phyloP scores from a whole-genome alignment of 371 early-diverging fungal genomes.

The Apophysomyces ossiformis region DNA sequence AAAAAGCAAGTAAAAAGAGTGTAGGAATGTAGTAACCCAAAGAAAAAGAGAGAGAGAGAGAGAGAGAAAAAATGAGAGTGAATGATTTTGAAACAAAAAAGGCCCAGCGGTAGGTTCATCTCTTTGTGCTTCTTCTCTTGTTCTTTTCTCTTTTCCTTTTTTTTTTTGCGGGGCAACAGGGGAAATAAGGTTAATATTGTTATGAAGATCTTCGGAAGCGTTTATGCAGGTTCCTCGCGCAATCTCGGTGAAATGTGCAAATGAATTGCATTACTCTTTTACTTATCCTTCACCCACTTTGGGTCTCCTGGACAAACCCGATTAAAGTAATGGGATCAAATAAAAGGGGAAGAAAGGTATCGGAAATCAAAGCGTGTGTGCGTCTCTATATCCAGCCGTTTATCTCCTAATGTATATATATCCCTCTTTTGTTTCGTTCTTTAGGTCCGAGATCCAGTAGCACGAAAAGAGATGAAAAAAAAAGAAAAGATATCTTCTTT shows the following conservation, averaged over 20 bases:
- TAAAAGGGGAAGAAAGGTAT: neutral
- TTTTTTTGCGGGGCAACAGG: neutral
- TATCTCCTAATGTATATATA: neutral
- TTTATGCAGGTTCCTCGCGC: conserved; percentile 1
- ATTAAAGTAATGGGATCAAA: conserved; percentile 7
- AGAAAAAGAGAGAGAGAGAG: conserved; percentile 5
- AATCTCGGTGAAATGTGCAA: conserved; percentile 1
- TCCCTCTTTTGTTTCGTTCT: neutral
- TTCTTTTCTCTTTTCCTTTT: too few species aligned
- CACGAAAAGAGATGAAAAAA: neutral
- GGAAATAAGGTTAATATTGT: neutral
- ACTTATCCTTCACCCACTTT: neutral
- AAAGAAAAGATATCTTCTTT: neutral
- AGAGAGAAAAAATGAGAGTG: neutral
- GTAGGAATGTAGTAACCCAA: neutral
- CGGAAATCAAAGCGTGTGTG: neutral
- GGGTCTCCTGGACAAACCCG: neutral
- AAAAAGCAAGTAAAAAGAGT: neutral
- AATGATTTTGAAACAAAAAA: conserved; percentile 4
- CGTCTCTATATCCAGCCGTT: neutral
- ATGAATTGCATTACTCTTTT: neutral
- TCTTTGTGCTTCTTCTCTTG: too few species aligned
- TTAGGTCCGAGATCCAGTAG: neutral
- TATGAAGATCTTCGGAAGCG: conserved; percentile 2
- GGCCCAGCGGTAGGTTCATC: neutral